Percentiles rank a stretch among this genome's conserved stretches.
Evolutionary conservation across 768 basidiomycete genomes (phyloP).

Genomic region (Leccinum rimulosum): DNA sequence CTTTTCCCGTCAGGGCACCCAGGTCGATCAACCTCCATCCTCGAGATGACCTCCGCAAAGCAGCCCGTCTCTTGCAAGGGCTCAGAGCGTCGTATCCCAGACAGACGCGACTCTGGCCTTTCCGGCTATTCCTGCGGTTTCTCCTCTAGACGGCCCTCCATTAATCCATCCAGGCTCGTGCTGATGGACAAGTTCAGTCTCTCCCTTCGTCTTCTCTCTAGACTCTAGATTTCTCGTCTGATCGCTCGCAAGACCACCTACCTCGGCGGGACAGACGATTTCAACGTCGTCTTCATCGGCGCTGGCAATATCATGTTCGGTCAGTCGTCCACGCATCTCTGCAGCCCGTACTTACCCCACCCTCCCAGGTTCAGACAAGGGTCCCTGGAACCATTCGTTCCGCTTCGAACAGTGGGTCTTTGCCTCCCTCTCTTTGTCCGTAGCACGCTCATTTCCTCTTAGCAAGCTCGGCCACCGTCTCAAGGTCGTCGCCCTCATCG

Average conservation of each 20-base stretch:
- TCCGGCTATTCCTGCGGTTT: constrained; percentile 37
- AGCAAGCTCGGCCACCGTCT: constrained; percentile 95
- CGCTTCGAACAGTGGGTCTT: constrained; percentile 79
- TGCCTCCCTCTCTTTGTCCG: background rate
- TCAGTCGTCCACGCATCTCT: constrained; percentile 24
- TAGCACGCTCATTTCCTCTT: constrained; percentile 11
- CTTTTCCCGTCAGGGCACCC: too few species aligned
- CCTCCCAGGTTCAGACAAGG: constrained; percentile 72
- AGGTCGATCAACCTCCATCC: constrained; percentile 11
- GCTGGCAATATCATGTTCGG: constrained; percentile 99
- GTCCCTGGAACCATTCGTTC: constrained; percentile 92
- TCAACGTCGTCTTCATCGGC: constrained; percentile 94
- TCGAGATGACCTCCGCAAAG: constrained; percentile 33
- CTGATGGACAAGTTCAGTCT: constrained; percentile 73
- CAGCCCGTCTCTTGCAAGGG: constrained; percentile 40
- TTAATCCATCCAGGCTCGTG: constrained; percentile 72
- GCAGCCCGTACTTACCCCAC: constrained; percentile 4
- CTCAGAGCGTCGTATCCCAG: constrained; percentile 43
- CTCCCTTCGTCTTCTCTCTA: background rate
- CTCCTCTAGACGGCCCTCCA: constrained; percentile 64
- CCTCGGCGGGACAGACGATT: constrained; percentile 63
- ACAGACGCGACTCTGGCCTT: constrained; percentile 44
- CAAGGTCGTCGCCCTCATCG: constrained; percentile 92
- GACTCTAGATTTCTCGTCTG: background rate
- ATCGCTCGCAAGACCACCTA: constrained; percentile 42